A percentile compares a stretch with the other conserved stretches of the same genome.
phyloP scores from a whole-genome alignment of 1,284 basidiomycete species.

The Thelephora terrestris region DNA sequence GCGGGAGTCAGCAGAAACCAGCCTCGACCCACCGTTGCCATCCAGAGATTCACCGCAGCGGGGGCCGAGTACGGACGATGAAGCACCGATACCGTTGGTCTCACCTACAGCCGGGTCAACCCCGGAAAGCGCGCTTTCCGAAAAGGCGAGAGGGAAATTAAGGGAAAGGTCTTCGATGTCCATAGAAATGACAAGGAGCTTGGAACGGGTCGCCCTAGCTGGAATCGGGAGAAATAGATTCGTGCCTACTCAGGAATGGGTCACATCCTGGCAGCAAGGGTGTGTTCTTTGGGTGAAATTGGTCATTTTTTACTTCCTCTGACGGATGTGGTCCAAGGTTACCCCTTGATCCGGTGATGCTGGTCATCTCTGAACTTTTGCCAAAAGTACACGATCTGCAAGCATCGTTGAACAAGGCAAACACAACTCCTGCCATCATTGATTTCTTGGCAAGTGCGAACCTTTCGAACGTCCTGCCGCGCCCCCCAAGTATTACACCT shows the following conservation, averaged over 20 bases:
- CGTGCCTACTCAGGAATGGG: constrained; percentile 92
- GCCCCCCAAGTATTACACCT: constrained; percentile 50
- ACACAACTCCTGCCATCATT: constrained; percentile 52
- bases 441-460: constrained; percentile 62
- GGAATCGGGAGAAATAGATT: constrained; percentile 82
- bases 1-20: background rate
- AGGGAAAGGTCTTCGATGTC: constrained; percentile 55
- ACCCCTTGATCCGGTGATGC: constrained; percentile 77
- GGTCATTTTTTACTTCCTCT: constrained; percentile 2
- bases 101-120: constrained; percentile 30
- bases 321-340: constrained; percentile 34
- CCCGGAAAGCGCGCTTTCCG: constrained; percentile 41
- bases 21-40: constrained; percentile 16
- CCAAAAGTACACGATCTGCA: constrained; percentile 82
- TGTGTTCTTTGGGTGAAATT: constrained; percentile 21
- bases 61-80: constrained; percentile 7
- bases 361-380: constrained; percentile 77
- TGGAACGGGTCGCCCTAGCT: constrained; percentile 52
- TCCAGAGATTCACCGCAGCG: constrained; percentile 16
- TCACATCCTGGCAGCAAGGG: constrained; percentile 84
- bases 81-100: constrained; percentile 10
- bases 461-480: constrained; percentile 61
- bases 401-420: constrained; percentile 50
- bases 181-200: constrained; percentile 43
- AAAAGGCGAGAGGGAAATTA: constrained; percentile 87